Evolutionary conservation across 805 yeast genomes (phyloP).

Genomic region (Candida khao-thaluensis): DNA sequence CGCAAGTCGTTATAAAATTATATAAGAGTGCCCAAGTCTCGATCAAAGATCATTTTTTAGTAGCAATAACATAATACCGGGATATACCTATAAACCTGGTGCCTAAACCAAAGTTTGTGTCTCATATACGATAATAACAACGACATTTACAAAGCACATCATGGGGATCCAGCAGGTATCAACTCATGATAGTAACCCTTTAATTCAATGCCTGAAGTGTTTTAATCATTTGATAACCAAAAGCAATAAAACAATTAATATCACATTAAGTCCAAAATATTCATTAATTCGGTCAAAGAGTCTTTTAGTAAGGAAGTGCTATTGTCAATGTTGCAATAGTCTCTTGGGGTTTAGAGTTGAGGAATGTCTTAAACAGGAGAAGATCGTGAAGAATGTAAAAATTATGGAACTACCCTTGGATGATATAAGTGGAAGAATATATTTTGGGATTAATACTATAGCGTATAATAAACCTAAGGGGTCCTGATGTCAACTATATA

Average conservation of each 20-base stretch:
- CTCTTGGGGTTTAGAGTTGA: constrained; percentile 18
- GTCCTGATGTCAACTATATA: no score
- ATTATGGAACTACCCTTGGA: background rate
- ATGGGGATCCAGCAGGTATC: constrained; percentile 4
- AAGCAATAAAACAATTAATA: constrained; percentile 6
- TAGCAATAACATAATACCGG: no score
- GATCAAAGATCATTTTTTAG: no score
- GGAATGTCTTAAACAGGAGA: background rate
- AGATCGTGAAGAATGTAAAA: background rate
- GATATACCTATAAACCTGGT: no score
- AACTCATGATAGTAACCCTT: constrained; percentile 2
- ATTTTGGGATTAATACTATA: constrained; percentile 9
- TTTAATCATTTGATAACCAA: constrained; percentile 11
- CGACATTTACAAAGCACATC: no score
- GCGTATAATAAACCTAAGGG: background rate
- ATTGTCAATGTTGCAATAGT: constrained; percentile 14
- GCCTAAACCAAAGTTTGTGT: no score
- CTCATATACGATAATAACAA: no score
- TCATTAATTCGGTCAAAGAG: constrained; percentile 1
- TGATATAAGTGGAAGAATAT: constrained; percentile 8
- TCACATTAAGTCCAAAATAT: constrained; percentile 5
- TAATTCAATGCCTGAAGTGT: constrained; percentile 13
- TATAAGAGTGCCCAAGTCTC: background rate
- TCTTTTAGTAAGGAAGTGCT: constrained; percentile 10
- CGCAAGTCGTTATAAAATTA: constrained; percentile 1